phyloP scores from a whole-genome alignment of 352 stramenopile genomes.

The Phytopythium mirpurense region DNA sequence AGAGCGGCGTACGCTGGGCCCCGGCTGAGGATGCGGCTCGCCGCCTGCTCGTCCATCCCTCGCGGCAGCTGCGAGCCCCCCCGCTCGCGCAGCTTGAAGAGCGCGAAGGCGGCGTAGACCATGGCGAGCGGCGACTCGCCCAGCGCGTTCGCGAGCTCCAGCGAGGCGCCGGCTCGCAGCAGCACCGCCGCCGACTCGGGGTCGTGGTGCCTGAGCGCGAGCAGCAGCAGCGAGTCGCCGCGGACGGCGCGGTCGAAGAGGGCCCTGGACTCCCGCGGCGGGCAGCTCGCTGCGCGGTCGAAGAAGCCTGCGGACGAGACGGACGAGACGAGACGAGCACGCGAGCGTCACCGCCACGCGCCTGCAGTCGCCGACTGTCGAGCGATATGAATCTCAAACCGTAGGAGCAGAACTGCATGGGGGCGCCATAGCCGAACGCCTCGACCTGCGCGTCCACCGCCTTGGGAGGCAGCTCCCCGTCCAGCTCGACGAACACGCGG shows the following conservation, averaged over 20 bases:
- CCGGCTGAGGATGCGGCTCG: conserved; percentile 12
- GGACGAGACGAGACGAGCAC: too few relatives aligned
- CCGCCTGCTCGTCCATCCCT: neutral
- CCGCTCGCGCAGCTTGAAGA: conserved; percentile 19
- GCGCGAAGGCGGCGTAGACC: conserved; percentile 25
- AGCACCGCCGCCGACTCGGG: conserved; percentile 25
- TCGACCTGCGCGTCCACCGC: conserved; percentile 32
- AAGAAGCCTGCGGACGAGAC: conserved; percentile 40
- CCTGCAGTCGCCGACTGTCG: too few relatives aligned
- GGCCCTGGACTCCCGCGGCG: conserved; percentile 4
- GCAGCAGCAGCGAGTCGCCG: conserved; percentile 48
- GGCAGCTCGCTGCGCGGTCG: conserved; percentile 11
- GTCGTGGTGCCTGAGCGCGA: conserved; percentile 43
- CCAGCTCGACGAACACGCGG: conserved; percentile 34
- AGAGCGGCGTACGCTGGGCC: conserved; percentile 23
- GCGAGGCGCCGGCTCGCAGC: conserved; percentile 23
- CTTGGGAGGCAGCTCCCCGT: conserved; percentile 11
- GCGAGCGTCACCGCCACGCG: neutral
- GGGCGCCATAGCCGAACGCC: conserved; percentile 37
- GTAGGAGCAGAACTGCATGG: conserved; percentile 45
- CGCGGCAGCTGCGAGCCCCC: conserved; percentile 2
- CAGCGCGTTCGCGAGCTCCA: conserved; percentile 20
- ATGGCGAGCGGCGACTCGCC: conserved; percentile 30
- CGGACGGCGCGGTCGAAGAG: conserved; percentile 32
- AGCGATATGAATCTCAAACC: too few relatives aligned